Base-by-base conservation (phyloP, 768 basidiomycete species). In the Coprinellus aureogranulatus region DNA sequence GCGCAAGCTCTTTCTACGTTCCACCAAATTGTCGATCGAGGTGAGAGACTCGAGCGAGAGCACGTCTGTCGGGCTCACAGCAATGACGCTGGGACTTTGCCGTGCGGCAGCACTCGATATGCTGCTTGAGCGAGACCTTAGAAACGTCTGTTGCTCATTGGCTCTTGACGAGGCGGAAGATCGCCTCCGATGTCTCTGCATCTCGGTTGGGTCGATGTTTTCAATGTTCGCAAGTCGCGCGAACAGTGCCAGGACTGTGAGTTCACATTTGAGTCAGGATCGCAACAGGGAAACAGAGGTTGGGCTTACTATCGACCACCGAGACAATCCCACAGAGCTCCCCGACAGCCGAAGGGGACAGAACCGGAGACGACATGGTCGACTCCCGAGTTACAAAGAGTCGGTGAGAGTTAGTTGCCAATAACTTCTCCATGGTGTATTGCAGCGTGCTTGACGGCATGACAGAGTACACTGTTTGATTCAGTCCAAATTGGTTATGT, bases 371-470 rank as follows among this genome's bases (percentile, higher is more conserved):
- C 2, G 79, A 72, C 16, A 82, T 71, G 49, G 73, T 72, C 1
- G 81, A 76, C 52, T 92, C 89, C 53, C 82, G 81, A 2, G 85
- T 88, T 22, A 92, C 83, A 66, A 93, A 92, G 11, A 93, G 77
- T 27, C 91, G 82, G 65, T 92, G 90, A 0, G 91, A 77, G 67
- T 87, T 88, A 34, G 91, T 93, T 2, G 91, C 90, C 23, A 93
- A 80, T 9, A 92, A 76, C 67, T 92, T 93, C 70, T 92, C 82
- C 54, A 91, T 85, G 0, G 89, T 85, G 68, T 86, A 90, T 12
- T 79, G 77, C 3, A 92, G 76, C 6, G 83, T 78, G 63, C 78
- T 88, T 44, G 78, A 81, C 0, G 87, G 82, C 28, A 81, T 76
- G 22, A 92, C 87, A 50, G 88, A 89, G 68, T 91, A 93, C 0